Base-by-base conservation (phyloP, 2,329 filamentous ascomycete species). In the Nothophoma quercina region DNA sequence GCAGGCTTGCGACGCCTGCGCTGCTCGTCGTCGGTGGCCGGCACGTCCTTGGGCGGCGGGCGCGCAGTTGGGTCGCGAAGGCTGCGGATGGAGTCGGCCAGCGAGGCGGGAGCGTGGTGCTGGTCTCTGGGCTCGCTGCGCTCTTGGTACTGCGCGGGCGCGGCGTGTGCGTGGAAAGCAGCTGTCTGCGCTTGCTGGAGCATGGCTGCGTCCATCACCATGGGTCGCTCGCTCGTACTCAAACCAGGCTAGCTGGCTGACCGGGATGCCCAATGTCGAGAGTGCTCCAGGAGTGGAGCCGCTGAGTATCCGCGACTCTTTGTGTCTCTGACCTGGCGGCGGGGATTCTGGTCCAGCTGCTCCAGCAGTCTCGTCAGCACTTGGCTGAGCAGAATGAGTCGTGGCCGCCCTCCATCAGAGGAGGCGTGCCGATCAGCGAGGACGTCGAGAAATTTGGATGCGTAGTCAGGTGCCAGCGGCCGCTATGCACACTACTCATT, bases 71-170 rank as follows among this genome's bases (percentile, higher is more conserved):
- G 54, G 56, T 73, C 66, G 68, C 70, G 65, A 51, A 68, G 67
- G 33, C 54, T 54, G 40, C 67, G 68, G 25, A 67, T 64, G 61
- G 58, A 70, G 58, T 69, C 68, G 39, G 62, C 64, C 38, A 70
- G 66, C 13, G 70, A 67, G 34, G 66, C 39, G 54, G 38, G 22
- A 5, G 41, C 8, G 23, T 22, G 19, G 21, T 36, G 46, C 16
- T 49, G 45, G 12, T 49, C n/a, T n/a, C n/a, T n/a, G n/a, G n/a
- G 45, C 35, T 48, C 34, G 35, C n/a, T n/a, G n/a, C n/a, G n/a
- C n/a, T 15, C 26, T n/a, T 21, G 32, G 42, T 36, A 18, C 32
- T 16, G 46, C n/a, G 48, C 33, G 33, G 26, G 41, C 26, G 49
- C 29, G 41, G 30, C 23, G 40, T 43, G 46, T 19, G 47, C 47